Evolutionary conservation across 1,139 yeast genomes (phyloP).

Genomic region (Pichia sp.): DNA sequence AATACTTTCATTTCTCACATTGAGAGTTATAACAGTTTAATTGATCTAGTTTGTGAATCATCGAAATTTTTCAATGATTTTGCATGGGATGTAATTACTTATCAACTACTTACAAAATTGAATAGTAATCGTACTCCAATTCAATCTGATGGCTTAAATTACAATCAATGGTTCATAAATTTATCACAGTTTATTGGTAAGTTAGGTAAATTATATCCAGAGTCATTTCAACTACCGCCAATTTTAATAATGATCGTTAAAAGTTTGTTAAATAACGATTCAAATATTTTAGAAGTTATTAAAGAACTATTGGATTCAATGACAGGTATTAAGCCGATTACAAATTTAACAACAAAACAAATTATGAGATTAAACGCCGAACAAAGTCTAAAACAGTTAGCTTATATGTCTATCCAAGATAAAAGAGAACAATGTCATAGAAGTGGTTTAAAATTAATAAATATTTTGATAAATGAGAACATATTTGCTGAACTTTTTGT

Average conservation of each 20-base stretch:
- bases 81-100: constrained; percentile 83
- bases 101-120: constrained; percentile 65
- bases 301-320: constrained; percentile 65
- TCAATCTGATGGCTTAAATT: constrained; percentile 77
- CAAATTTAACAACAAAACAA: constrained; percentile 61
- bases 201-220: constrained; percentile 44
- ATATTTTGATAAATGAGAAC: constrained; percentile 39
- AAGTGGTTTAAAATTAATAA: constrained; percentile 51
- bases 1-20: constrained; percentile 60
- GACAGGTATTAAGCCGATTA: constrained; percentile 73
- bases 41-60: constrained; percentile 70
- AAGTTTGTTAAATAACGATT: constrained; percentile 56
- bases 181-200: constrained; percentile 62
- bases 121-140: constrained; percentile 62
- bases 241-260: constrained; percentile 57
- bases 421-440: constrained; percentile 39
- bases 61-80: constrained; percentile 71
- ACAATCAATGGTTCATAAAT: constrained; percentile 80
- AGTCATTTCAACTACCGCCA: constrained; percentile 48
- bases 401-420: constrained; percentile 61
- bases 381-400: constrained; percentile 46
- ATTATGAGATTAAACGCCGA: constrained; percentile 66
- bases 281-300: constrained; percentile 60
- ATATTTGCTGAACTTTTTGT: constrained; percentile 60
- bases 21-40: constrained; percentile 88